Percentiles rank a stretch among this genome's conserved stretches.
Conservation (phyloP, 1,139 yeast species). For the Zygoascus sp. region DNA sequence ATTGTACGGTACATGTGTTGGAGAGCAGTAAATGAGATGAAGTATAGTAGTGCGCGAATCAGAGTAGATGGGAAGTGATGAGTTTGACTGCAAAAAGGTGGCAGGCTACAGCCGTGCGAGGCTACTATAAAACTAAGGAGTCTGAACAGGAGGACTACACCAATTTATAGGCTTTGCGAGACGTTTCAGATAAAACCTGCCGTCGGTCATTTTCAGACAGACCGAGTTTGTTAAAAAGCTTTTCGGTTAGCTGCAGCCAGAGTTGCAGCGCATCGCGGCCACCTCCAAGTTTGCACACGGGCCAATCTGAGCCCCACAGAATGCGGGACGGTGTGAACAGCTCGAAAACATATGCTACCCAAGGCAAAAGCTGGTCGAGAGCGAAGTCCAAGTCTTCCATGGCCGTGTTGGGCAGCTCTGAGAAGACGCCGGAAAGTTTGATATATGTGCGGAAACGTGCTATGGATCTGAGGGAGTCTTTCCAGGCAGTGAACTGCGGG, state of each 20-base stretch:
- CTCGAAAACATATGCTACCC: slow-evolving; percentile 26
- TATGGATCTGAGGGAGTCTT: slow-evolving; percentile 25
- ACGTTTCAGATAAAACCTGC: slow-evolving; percentile 9
- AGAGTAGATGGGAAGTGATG: too few relatives aligned
- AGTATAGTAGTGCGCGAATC: too few relatives aligned
- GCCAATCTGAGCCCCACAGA: slow-evolving; percentile 47
- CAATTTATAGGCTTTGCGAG: slow-evolving; percentile 2
- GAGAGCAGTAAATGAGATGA: too few relatives aligned
- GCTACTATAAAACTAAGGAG: too few relatives aligned
- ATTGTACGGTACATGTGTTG: too few relatives aligned
- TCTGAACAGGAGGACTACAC: too few relatives aligned
- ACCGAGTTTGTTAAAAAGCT: slow-evolving; percentile 13
- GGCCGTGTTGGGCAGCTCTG: slow-evolving; percentile 35
- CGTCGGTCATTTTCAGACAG: slow-evolving; percentile 7
- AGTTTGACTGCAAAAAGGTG: too few relatives aligned
- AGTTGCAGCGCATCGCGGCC: slow-evolving; percentile 20
- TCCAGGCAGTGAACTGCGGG: slow-evolving; percentile 26
- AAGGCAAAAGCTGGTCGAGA: slow-evolving; percentile 31
- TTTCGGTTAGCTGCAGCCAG: slow-evolving; percentile 22
- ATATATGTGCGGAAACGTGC: slow-evolving; percentile 31
- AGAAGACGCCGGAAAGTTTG: slow-evolving; percentile 43
- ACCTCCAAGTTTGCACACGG: slow-evolving; percentile 35
- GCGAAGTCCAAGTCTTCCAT: slow-evolving; percentile 19
- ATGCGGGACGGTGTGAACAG: slow-evolving; percentile 35
- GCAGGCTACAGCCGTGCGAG: neutral